Conservation (phyloP, 306 rosid species). For the Vigna trinervia region DNA sequence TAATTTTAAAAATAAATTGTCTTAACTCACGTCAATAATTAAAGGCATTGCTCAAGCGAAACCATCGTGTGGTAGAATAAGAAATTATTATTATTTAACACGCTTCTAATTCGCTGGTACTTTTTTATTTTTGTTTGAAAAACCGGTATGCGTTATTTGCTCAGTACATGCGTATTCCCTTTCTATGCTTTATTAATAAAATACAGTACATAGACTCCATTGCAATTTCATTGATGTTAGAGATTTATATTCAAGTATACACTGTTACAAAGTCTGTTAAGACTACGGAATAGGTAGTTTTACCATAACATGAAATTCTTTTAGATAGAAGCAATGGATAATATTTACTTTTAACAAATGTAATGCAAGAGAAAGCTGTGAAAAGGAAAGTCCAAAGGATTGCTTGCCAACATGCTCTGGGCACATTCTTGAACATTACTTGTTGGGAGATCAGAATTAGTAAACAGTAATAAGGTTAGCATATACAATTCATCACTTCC, state of each 20-base stretch:
- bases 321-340: neutral
- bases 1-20: neutral
- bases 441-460: constrained; percentile 16
- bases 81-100: neutral
- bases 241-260: neutral
- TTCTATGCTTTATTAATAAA: neutral
- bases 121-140: neutral
- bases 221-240: neutral
- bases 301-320: neutral
- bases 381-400: constrained; percentile 2
- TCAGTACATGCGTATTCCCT: neutral
- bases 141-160: neutral
- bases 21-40: neutral
- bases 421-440: constrained; percentile 2
- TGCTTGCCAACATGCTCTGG: constrained; percentile 2
- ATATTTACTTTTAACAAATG: neutral
- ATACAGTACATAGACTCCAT: neutral
- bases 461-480: neutral
- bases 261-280: neutral
- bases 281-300: neutral
- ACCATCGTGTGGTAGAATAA: too few species aligned
- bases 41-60: neutral
- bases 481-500: constrained; percentile 40
- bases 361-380: neutral
- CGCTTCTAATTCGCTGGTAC: neutral